Evolutionary conservation across 257 asterid species (phyloP), one percentile per base, ranked within the genome.

Genomic region (Forsythia viridissima): DNA sequence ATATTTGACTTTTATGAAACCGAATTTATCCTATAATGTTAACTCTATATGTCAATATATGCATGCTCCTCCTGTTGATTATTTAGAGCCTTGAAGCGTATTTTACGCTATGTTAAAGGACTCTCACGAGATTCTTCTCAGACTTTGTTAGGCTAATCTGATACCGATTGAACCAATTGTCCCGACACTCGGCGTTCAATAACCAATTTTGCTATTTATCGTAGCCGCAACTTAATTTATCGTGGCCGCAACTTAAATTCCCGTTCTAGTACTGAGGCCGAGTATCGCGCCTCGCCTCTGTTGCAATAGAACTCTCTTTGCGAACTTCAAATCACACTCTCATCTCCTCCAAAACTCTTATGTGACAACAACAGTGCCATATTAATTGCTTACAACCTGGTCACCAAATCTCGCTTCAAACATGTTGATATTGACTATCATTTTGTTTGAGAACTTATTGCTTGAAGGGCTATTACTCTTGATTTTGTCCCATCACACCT

Each of bases 401-500:
- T 72, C 8, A 46, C 76, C 46, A 44, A 72, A 42, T n/a, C 46
- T 11, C 59, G 44, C 18, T 20, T 16, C 38, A 72, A 72, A 72
- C 76, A 72, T 44, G 10, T 72, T 72, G 76, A 21, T 30, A 46
- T 72, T 72, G 76, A 72, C 38, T 46, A 72, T 30, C 66, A 42
- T 48, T 72, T 72, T 72, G 76, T 72, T 46, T 5, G 20, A 5
- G 76, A 46, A 72, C 65, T 72, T 20, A 42, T 72, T 71, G 37
- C 18, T 10, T 5, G 13, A 30, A 6, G 6, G 36, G 41, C 36
- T 11, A 30, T 67, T 67, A 67, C 18, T 34, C n/a, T 11, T n/a
- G 8, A 3, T 2, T 36, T 69, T 69, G 46, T 40, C 51, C n/a
- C 30, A 5, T 44, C 40, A 67, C 42, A 67, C 37, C 42, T 67